Percentiles rank a stretch among this genome's conserved stretches.
phyloP scores from a whole-genome alignment of 2,329 filamentous ascomycete genomes.

The Aspergillus jensenii region DNA sequence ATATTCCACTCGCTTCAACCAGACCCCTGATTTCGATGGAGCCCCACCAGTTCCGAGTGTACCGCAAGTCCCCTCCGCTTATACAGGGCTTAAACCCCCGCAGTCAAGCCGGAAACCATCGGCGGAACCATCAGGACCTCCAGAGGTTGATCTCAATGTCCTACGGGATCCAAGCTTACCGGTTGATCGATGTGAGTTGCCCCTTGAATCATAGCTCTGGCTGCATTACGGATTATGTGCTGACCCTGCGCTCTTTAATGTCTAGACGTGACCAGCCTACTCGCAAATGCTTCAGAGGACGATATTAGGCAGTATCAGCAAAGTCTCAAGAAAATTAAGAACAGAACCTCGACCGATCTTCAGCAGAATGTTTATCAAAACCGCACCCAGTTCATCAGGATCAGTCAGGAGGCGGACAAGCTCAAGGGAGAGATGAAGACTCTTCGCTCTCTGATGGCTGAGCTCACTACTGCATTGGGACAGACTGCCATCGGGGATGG shows the following conservation, averaged over 20 bases:
- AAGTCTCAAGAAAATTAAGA: conserved; percentile 73
- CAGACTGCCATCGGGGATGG: conserved; percentile 49
- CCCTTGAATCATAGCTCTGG: neutral
- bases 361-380: conserved; percentile 98
- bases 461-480: conserved; percentile 72
- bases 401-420: conserved; percentile 98
- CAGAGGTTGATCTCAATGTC: conserved; percentile 72
- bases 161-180: conserved; percentile 76
- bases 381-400: conserved; percentile 96
- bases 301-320: conserved; percentile 82
- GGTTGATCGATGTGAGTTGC: conserved; percentile 70
- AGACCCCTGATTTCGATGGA: conserved; percentile 67
- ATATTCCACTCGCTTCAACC: conserved; percentile 91
- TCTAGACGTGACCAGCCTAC: conserved; percentile 56
- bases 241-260: conserved; percentile 11
- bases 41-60: conserved; percentile 70
- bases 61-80: conserved; percentile 60
- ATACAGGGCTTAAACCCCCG: conserved; percentile 48
- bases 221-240: neutral
- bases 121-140: conserved; percentile 57
- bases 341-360: conserved; percentile 75
- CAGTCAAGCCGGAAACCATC: conserved; percentile 49
- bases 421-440: conserved; percentile 94
- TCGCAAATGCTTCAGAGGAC: conserved; percentile 82
- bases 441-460: conserved; percentile 85